Conservation (phyloP, 208 protist genomes). For the Crithidia sp. region DNA sequence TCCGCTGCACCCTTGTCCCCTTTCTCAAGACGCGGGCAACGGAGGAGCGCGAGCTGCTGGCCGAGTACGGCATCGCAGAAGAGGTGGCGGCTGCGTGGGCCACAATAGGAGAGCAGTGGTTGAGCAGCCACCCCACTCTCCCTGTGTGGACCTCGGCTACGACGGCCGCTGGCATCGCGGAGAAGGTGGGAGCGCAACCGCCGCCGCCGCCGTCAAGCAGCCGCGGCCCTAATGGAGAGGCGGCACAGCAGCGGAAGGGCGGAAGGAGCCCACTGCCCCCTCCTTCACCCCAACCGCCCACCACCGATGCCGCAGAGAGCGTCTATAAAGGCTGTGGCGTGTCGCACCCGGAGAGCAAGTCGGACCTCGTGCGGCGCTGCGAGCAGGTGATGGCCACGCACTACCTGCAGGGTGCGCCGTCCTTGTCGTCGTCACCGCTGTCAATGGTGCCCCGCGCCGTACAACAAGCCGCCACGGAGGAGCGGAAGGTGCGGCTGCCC, state of each 20-base stretch:
- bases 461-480: constrained; percentile 35
- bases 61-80: constrained; percentile 22
- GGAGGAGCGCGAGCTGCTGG: constrained; percentile 31
- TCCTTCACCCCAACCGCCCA: not conserved
- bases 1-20: constrained; percentile 43
- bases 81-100: constrained; percentile 42
- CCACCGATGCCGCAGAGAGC: not conserved
- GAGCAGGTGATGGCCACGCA: constrained; percentile 53
- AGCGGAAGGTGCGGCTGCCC: constrained; percentile 51
- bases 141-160: constrained; percentile 51
- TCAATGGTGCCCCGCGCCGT: constrained; percentile 49
- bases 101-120: constrained; percentile 31
- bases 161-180: constrained; percentile 8
- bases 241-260: constrained; percentile 4
- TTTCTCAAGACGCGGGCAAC: constrained; percentile 51
- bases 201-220: constrained; percentile 1
- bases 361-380: constrained; percentile 60
- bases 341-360: constrained; percentile 52
- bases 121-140: constrained; percentile 36
- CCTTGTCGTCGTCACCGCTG: constrained; percentile 4
- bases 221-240: not conserved
- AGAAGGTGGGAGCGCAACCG: constrained; percentile 19
- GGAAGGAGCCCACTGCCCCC: constrained; percentile 7
- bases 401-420: constrained; percentile 35
- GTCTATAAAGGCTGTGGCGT: constrained; percentile 47